These are phyloP conservation scores for Globisporangium lucens DNA, from an alignment of 352 stramenopile species.

Conservation along the genomic window DNA sequence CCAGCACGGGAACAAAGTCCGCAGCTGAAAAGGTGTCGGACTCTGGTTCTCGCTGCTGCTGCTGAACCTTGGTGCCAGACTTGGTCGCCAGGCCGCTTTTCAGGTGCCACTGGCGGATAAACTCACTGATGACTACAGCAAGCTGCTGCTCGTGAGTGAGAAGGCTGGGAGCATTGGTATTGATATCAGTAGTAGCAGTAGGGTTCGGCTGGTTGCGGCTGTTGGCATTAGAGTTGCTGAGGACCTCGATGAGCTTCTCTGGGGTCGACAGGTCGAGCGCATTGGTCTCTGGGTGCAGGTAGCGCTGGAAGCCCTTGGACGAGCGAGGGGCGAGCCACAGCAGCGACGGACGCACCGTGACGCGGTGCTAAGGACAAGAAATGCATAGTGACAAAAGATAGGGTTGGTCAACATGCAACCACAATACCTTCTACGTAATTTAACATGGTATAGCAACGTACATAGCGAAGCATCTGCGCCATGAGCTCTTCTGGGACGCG, in stretches of 20 bases:
- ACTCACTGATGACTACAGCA: conserved; percentile 23
- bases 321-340: conserved; percentile 50
- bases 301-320: conserved; percentile 49
- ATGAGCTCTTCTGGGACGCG: conserved; percentile 21
- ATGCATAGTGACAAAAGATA: not conserved
- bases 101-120: conserved; percentile 30
- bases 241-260: conserved; percentile 12
- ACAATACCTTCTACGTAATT: not conserved
- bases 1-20: conserved; percentile 40
- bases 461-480: conserved; percentile 31
- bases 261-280: conserved; percentile 45
- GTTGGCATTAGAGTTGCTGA: conserved; percentile 9
- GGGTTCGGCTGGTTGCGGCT: not conserved
- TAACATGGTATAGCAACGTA: conserved; percentile 13
- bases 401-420: not conserved
- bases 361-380: conserved; percentile 33
- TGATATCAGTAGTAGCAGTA: not conserved
- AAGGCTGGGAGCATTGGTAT: not conserved
- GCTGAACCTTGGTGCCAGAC: not conserved
- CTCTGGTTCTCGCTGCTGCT: not conserved
- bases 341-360: conserved; percentile 43
- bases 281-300: conserved; percentile 49
- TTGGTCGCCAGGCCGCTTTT: conserved; percentile 4
- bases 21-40: conserved; percentile 21
- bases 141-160: not conserved